Conservation (phyloP, 768 basidiomycete genomes). For the Hericium erinaceus region DNA sequence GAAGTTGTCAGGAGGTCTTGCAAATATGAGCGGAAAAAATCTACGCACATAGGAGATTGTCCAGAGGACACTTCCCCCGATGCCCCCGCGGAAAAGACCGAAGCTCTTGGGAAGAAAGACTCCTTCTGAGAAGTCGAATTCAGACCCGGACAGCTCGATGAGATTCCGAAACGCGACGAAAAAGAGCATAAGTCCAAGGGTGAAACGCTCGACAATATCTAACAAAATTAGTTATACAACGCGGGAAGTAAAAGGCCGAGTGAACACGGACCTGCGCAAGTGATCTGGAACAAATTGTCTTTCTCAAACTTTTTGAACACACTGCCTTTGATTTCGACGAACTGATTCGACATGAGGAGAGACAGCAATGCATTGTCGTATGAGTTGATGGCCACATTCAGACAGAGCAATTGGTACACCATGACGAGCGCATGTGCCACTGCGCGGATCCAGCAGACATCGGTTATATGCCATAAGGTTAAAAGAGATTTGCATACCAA, state of each 20-base stretch:
- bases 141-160: constrained; percentile 87
- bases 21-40: not conserved
- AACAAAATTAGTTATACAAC: not conserved
- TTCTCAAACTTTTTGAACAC: constrained; percentile 99
- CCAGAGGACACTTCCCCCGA: constrained; percentile 69
- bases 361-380: constrained; percentile 95
- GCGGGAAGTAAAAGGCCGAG: too few relatives aligned
- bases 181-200: constrained; percentile 80
- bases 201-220: constrained; percentile 98
- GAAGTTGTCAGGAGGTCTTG: not conserved
- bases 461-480: not conserved
- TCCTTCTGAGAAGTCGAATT: constrained; percentile 66
- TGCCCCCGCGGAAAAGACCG: constrained; percentile 74
- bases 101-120: constrained; percentile 75
- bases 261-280: constrained; percentile 70
- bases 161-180: constrained; percentile 92
- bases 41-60: constrained; percentile 79
- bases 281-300: constrained; percentile 96
- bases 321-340: constrained; percentile 98
- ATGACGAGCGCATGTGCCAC: constrained; percentile 89
- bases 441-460: constrained; percentile 21
- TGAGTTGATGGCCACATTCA: constrained; percentile 97
- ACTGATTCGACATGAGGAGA: constrained; percentile 92
- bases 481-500: constrained; percentile 38
- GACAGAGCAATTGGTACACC: constrained; percentile 88